These are phyloP conservation scores for Striga asiatica DNA, from an alignment of 257 asterid species.

Conservation along the genomic window DNA sequence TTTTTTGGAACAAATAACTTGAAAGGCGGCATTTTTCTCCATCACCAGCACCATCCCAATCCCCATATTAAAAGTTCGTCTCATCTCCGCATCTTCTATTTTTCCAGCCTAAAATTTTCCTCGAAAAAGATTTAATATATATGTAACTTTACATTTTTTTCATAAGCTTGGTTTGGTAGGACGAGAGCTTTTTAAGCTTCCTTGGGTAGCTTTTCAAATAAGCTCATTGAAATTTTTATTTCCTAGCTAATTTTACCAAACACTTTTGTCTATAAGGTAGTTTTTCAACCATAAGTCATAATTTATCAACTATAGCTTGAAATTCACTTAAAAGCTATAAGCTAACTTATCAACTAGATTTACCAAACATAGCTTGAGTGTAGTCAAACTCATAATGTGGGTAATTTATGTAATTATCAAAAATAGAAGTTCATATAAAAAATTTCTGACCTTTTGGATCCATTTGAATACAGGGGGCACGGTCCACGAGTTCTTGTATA, in stretches of 20 bases:
- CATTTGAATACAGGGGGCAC: constrained; percentile 77
- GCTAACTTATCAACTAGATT: too few relatives aligned
- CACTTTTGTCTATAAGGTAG: too few relatives aligned
- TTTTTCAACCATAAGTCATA: too few relatives aligned
- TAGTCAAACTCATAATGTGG: too few relatives aligned
- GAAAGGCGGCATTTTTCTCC: constrained; percentile 47
- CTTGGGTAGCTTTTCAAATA: too few relatives aligned
- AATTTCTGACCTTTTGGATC: constrained; percentile 78
- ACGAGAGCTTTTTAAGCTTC: too few relatives aligned
- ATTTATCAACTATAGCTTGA: too few relatives aligned
- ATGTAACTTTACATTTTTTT: background rate
- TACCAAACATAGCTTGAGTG: too few relatives aligned
- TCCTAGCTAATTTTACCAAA: too few relatives aligned
- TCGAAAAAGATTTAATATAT: background rate
- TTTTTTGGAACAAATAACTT: constrained; percentile 29
- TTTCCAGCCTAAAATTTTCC: constrained; percentile 46
- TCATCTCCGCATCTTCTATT: constrained; percentile 77
- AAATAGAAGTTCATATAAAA: background rate
- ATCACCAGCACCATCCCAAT: constrained; percentile 90
- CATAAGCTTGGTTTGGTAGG: background rate
- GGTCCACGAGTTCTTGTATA: constrained; percentile 60
- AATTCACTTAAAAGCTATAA: too few relatives aligned
- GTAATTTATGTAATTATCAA: background rate
- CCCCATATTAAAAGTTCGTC: constrained; percentile 88
- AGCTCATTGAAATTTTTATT: too few relatives aligned